phyloP scores from a whole-genome alignment of 176 grass and related monocot species.

The Aegilops umbellulata region DNA sequence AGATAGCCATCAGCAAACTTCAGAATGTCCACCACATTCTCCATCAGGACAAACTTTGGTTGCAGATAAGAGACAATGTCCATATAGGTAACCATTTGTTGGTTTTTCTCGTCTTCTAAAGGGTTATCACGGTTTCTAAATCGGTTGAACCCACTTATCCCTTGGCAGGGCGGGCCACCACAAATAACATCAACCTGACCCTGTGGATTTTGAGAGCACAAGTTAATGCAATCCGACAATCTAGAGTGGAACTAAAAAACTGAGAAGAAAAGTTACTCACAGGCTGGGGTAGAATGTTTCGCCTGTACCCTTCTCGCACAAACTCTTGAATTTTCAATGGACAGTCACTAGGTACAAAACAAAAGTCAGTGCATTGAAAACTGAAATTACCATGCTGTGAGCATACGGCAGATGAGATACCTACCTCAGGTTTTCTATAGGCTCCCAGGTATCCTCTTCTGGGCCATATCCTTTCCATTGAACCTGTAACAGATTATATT shows the following conservation, averaged over 20 bases:
- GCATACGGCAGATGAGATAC: not conserved
- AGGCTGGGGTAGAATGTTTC: constrained; percentile 64
- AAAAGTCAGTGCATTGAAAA: constrained; percentile 4
- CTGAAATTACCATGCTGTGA: not conserved
- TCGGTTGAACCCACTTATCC: constrained; percentile 88
- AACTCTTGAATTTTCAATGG: constrained; percentile 70
- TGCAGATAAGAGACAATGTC: constrained; percentile 72
- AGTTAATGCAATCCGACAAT: not conserved
- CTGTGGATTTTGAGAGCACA: constrained; percentile 24
- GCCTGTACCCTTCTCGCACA: constrained; percentile 50
- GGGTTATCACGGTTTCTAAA: constrained; percentile 72
- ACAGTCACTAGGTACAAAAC: constrained; percentile 54
- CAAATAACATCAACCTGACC: constrained; percentile 78
- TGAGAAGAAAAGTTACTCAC: constrained; percentile 32
- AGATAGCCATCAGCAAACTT: constrained; percentile 83
- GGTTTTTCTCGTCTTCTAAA: constrained; percentile 77
- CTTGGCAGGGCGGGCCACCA: constrained; percentile 88
- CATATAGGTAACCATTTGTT: constrained; percentile 84
- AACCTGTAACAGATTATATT: constrained; percentile 34
- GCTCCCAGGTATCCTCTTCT: constrained; percentile 84
- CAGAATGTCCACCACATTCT: constrained; percentile 87
- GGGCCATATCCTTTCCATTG: constrained; percentile 82
- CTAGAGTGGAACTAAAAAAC: not conserved
- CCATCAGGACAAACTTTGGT: constrained; percentile 87
- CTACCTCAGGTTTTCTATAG: constrained; percentile 72